Evolutionary conservation across 2,329 filamentous ascomycete genomes (phyloP).

Genomic region (Fusarium marasasianum): DNA sequence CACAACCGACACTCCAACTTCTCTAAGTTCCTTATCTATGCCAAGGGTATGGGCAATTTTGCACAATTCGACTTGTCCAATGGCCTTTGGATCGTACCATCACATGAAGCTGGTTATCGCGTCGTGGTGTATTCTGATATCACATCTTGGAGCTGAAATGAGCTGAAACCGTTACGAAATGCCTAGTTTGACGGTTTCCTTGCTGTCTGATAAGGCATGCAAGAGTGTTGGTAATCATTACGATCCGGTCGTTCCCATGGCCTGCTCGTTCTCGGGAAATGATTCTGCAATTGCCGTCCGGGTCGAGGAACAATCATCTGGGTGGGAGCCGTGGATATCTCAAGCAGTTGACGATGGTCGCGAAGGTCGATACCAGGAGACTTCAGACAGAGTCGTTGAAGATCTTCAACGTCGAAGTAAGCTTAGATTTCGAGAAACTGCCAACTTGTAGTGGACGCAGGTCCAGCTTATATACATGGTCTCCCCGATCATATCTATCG

Average conservation of each 20-base stretch:
- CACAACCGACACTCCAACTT: neutral
- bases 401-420: constrained; percentile 20
- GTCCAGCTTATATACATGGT: constrained; percentile 41
- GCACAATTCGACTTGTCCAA: neutral
- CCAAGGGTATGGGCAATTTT: constrained; percentile 5
- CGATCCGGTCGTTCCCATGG: neutral
- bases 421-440: constrained; percentile 6
- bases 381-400: neutral
- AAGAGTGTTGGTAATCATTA: neutral
- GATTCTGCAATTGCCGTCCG: neutral
- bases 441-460: constrained; percentile 19
- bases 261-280: neutral
- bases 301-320: neutral
- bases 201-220: constrained; percentile 12
- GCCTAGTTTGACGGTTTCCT: neutral
- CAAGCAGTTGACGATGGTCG: neutral
- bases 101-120: constrained; percentile 1
- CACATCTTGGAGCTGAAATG: neutral
- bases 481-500: constrained; percentile 19
- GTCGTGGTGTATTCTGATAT: constrained; percentile 8
- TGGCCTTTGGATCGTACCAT: neutral
- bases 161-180: constrained; percentile 2
- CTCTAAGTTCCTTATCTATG: constrained; percentile 19
- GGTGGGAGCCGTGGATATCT: neutral
- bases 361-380: neutral